Evolutionary conservation across 2,329 filamentous ascomycete genomes (phyloP).

Genomic region (Trichophyton benhamiae): DNA sequence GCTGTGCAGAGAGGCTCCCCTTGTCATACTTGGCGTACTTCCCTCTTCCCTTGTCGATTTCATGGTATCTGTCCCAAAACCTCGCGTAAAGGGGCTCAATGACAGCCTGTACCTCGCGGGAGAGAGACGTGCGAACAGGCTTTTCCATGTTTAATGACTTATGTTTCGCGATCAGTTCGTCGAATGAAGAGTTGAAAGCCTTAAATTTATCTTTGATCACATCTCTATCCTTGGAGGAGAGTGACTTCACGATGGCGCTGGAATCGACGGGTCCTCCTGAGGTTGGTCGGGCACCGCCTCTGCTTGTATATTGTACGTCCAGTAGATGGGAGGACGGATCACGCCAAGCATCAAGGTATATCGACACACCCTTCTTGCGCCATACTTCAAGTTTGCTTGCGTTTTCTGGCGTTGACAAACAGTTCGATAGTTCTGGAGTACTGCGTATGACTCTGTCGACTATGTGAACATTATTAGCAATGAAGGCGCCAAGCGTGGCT

Average conservation of each 20-base stretch:
- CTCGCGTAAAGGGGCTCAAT: slow-evolving; percentile 88
- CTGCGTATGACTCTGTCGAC: slow-evolving; percentile 72
- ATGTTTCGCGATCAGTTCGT: slow-evolving; percentile 73
- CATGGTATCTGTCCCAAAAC: slow-evolving; percentile 95
- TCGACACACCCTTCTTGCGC: slow-evolving; percentile 71
- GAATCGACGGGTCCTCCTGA: slow-evolving; percentile 60
- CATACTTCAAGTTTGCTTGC: slow-evolving; percentile 62
- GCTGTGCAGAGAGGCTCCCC: slow-evolving; percentile 54
- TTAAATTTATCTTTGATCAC: slow-evolving; percentile 93
- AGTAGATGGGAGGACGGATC: slow-evolving; percentile 75
- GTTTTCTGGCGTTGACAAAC: slow-evolving; percentile 52
- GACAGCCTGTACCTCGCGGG: slow-evolving; percentile 75
- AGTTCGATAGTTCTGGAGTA: slow-evolving; percentile 57
- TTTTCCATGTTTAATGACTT: slow-evolving; percentile 79
- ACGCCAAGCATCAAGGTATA: slow-evolving; percentile 79
- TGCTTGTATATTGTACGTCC: slow-evolving; percentile 84
- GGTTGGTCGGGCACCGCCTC: slow-evolving; percentile 52
- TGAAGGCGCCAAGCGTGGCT: slow-evolving; percentile 70
- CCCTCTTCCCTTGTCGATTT: slow-evolving; percentile 92
- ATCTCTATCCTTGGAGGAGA: slow-evolving; percentile 86
- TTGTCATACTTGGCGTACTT: slow-evolving; percentile 99
- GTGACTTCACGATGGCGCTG: slow-evolving; percentile 65
- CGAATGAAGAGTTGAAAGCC: slow-evolving; percentile 79
- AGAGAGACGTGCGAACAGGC: slow-evolving; percentile 70
- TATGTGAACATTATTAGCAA: slow-evolving; percentile 76